Conservation (phyloP, 2,329 filamentous ascomycete species). For the Aspergillus novofumigatus region DNA sequence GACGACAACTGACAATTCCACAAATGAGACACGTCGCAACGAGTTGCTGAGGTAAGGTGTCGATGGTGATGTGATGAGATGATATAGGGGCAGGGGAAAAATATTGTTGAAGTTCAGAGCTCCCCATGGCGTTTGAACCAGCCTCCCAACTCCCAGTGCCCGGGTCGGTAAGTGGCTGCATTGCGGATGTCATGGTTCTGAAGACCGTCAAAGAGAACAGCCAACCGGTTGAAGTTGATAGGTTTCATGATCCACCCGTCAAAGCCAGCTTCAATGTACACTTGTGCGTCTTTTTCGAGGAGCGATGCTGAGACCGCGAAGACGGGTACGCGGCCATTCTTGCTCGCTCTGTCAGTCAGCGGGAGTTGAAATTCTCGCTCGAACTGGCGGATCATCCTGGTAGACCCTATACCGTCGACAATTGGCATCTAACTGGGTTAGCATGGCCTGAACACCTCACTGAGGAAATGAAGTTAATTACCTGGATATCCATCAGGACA, state of each 20-base stretch:
- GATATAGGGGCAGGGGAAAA: not conserved
- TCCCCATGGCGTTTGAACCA: conserved; percentile 57
- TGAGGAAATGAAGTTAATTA: conserved; percentile 39
- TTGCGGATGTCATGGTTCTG: conserved; percentile 56
- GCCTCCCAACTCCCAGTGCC: conserved; percentile 79
- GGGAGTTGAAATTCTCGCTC: conserved; percentile 54
- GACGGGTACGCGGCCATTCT: conserved; percentile 69
- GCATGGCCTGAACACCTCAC: not conserved
- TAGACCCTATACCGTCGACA: conserved; percentile 78
- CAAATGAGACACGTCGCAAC: not conserved
- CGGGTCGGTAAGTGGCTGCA: conserved; percentile 64
- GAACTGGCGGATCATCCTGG: conserved; percentile 74
- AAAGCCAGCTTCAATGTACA: conserved; percentile 74
- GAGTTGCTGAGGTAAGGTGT: not conserved
- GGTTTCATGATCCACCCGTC: conserved; percentile 91
- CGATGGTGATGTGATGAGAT: not conserved
- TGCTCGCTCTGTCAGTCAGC: conserved; percentile 56
- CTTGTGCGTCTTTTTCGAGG: conserved; percentile 63
- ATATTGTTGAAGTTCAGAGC: conserved; percentile 13
- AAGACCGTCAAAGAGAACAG: conserved; percentile 66
- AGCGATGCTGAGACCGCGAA: conserved; percentile 87
- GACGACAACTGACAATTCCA: not conserved
- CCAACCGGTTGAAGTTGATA: conserved; percentile 73
- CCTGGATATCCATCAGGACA: conserved; percentile 91
- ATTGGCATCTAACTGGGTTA: conserved; percentile 73